phyloP scores from a whole-genome alignment of 1,284 basidiomycete species.

The Marasmius oreades region DNA sequence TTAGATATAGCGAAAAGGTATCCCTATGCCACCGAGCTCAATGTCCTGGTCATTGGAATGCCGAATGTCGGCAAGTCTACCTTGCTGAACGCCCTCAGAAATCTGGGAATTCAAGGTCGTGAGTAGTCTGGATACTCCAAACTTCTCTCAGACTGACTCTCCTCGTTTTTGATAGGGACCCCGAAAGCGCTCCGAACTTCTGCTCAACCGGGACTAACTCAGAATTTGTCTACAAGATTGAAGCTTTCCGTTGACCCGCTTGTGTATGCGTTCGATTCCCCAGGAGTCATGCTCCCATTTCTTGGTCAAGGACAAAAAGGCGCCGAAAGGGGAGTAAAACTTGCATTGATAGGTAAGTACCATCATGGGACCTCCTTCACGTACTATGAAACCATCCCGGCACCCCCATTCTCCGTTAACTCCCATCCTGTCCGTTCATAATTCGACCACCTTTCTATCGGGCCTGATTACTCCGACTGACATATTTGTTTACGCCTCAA shows the following conservation, averaged over 20 bases:
- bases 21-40: slow-evolving; percentile 69
- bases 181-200: slow-evolving; percentile 90
- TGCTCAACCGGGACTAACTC: slow-evolving; percentile 85
- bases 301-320: slow-evolving; percentile 83
- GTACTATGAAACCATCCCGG: neutral
- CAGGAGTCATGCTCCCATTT: slow-evolving; percentile 96
- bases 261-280: slow-evolving; percentile 94
- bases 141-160: slow-evolving; percentile 9
- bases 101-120: slow-evolving; percentile 87
- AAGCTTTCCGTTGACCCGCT: slow-evolving; percentile 77
- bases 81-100: slow-evolving; percentile 87
- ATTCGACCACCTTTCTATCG: neutral
- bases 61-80: slow-evolving; percentile 99
- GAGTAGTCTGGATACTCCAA: slow-evolving; percentile 25
- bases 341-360: slow-evolving; percentile 84
- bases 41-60: slow-evolving; percentile 94
- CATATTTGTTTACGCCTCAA: slow-evolving; percentile 13
- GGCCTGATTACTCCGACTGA: neutral
- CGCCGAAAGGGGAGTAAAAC: slow-evolving; percentile 88
- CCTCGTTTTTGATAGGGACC: slow-evolving; percentile 38
- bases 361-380: slow-evolving; percentile 8
- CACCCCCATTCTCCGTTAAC: neutral
- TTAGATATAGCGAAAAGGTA: slow-evolving; percentile 56
- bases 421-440: neutral
- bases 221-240: slow-evolving; percentile 77